Conservation (phyloP, 257 asterid genomes). For the Lycium ferocissimum region DNA sequence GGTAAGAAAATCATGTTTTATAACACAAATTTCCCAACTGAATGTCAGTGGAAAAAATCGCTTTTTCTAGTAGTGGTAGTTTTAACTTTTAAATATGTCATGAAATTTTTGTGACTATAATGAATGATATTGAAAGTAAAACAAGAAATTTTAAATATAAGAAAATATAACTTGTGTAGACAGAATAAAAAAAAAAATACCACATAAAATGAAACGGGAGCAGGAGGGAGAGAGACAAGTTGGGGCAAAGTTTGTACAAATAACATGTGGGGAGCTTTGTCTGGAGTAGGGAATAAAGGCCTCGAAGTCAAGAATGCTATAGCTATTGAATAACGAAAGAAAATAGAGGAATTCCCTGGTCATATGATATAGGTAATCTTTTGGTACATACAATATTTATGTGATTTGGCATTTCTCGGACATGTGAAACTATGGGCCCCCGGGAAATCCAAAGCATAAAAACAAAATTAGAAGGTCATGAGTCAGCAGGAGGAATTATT, state of each 20-base stretch:
- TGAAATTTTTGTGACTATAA: too few relatives aligned
- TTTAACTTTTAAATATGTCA: too few relatives aligned
- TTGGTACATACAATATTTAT: background rate
- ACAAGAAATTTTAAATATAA: too few relatives aligned
- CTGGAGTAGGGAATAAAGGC: background rate
- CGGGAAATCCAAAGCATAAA: background rate
- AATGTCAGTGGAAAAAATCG: too few relatives aligned
- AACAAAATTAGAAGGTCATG: background rate
- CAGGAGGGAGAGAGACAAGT: too few relatives aligned
- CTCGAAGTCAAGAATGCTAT: background rate
- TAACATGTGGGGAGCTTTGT: background rate
- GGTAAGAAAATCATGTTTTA: too few relatives aligned
- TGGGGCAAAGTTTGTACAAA: background rate
- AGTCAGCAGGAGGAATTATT: background rate
- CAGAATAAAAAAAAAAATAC: too few relatives aligned
- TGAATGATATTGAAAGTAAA: too few relatives aligned
- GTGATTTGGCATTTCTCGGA: background rate
- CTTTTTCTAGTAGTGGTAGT: too few relatives aligned
- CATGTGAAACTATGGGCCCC: slow-evolving; percentile 41
- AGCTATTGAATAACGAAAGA: background rate
- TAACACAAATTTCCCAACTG: too few relatives aligned
- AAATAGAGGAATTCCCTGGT: background rate
- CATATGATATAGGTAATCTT: background rate
- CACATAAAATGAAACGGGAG: too few relatives aligned
- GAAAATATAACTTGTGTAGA: too few relatives aligned